Conservation (phyloP, 148 eudicot genomes). For the Chenopodium quinoa region DNA sequence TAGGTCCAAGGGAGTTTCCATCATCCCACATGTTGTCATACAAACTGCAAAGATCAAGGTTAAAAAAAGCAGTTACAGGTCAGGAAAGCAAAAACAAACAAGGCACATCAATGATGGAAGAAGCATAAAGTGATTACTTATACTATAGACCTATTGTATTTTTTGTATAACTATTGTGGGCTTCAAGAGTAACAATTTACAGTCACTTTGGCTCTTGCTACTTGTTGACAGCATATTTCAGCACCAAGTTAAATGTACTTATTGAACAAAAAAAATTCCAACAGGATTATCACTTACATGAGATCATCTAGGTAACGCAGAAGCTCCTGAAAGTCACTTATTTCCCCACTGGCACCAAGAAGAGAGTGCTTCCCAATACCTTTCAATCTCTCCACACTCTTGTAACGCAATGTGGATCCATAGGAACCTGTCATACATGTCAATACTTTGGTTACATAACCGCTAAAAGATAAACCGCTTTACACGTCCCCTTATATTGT, state of each 20-base stretch:
- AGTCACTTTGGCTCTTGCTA: neutral
- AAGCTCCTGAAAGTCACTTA: slow-evolving; percentile 96
- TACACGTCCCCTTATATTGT: neutral
- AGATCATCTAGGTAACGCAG: slow-evolving; percentile 78
- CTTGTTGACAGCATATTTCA: neutral
- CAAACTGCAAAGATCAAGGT: slow-evolving; percentile 47
- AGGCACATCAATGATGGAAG: slow-evolving; percentile 9
- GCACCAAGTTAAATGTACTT: neutral
- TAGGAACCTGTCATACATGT: slow-evolving; percentile 64
- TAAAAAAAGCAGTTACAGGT: neutral
- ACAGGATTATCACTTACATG: slow-evolving; percentile 44
- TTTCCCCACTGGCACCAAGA: slow-evolving; percentile 92
- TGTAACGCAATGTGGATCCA: slow-evolving; percentile 92
- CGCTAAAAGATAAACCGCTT: neutral
- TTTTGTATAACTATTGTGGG: neutral
- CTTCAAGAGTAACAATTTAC: neutral
- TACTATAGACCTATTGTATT: too few relatives aligned
- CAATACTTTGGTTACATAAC: neutral
- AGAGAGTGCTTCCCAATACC: slow-evolving; percentile 87
- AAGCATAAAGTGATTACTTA: neutral
- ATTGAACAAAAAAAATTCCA: neutral
- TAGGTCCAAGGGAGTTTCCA: slow-evolving; percentile 90
- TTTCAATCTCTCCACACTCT: slow-evolving; percentile 87
- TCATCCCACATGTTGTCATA: slow-evolving; percentile 99
- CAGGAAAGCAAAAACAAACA: slow-evolving; percentile 9